Evolutionary conservation across 306 rosid species (phyloP), one percentile per base, ranked within the genome.

Genomic region (Rosa rugosa): DNA sequence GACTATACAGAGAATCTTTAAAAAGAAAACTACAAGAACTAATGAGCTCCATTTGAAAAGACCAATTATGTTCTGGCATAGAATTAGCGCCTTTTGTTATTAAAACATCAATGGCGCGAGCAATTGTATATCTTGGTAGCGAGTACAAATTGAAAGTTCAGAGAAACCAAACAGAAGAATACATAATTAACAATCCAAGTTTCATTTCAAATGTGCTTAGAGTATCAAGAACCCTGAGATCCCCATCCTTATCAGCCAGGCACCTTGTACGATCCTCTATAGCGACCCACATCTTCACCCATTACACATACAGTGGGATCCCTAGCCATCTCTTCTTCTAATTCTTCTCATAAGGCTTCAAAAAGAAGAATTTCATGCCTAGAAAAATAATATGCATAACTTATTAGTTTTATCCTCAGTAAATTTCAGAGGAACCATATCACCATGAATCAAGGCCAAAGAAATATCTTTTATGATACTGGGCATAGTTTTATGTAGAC

Each of bases 291-390:
- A 73, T 94, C 98, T 85, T 94, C 98, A 80, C 98, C 98, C 90
- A 94, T 91, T 64, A 90, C 93, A 16, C 97, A 89, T 18, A 94
- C 96, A 45, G 80, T 51, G n/a, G 89, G 87, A 81, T 95, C 98
- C 89, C 94, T 87, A 5, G 88, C 97, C 97, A 94, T 94, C 86
- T 94, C 98, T 89, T 94, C 98, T 82, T 94, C 97, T 88, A 94
- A 85, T 71, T 97, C 98, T 87, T 94, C 98, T 5, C 89, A 80
- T 18, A 94, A 81, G 84, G 98, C 98, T 82, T 94, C 97, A 79
- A 94, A 94, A 69, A 91, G 96, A 60, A 94, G 86, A 75, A 90
- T 94, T 83, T 88, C 97, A 77, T 94, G 96, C 84, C 98, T 94
- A 85, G 60, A 68, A 80, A 73, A 72, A 77, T 78, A 82, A 72